Evolutionary conservation across 305 asterid species (phyloP), one percentile per base, ranked within the genome.

Genomic region (Fraxinus platypoda): DNA sequence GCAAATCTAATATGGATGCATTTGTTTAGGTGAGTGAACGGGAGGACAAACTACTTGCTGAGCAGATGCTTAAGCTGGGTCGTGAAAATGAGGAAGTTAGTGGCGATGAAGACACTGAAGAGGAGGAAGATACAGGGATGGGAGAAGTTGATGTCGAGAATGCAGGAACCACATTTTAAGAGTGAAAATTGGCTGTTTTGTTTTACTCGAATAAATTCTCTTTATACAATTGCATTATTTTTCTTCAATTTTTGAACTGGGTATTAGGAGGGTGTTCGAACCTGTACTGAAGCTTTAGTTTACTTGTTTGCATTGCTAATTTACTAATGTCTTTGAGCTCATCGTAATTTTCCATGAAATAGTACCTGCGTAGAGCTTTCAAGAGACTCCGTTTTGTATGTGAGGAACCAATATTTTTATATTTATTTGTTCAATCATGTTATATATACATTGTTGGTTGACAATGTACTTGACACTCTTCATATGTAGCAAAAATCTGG

Each of bases 101-200:
- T 43, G 99, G 97, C 11, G 98, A 95, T 46, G 99, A 95, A 83
- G 95, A 83, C 86, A 94, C 94, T 33, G 97, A 93, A 86, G 98
- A 89, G 87, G 98, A 95, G 84, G 99, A 95, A 87, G 99, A 95
- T 80, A 94, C 96, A 4, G 99, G 99, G 54, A 93, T 94, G 99
- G 99, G 99, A 74, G 97, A 93, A 12, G 79, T 93, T 62, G 98
- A 94, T 74, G 78, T 93, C 41, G 97, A 93, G 75, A 91, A 89
- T 78, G 43, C 96, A 0, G 88, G 88, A 78, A 59, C 78, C 17
- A 91, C 87, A 33, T 83, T 94, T 57, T 83, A 94, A 7, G 97
- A 88, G 37, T 93, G 89, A 93, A 82, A 34, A 19, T 77, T 46
- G 12, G 33, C 35, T 19, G 26, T 15, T 38, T 25, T 79, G 1